A percentile compares a stretch with the other conserved stretches of the same genome.
Evolutionary conservation across 352 stramenopile genomes (phyloP).

Genomic region (Phytophthora colocasiae): DNA sequence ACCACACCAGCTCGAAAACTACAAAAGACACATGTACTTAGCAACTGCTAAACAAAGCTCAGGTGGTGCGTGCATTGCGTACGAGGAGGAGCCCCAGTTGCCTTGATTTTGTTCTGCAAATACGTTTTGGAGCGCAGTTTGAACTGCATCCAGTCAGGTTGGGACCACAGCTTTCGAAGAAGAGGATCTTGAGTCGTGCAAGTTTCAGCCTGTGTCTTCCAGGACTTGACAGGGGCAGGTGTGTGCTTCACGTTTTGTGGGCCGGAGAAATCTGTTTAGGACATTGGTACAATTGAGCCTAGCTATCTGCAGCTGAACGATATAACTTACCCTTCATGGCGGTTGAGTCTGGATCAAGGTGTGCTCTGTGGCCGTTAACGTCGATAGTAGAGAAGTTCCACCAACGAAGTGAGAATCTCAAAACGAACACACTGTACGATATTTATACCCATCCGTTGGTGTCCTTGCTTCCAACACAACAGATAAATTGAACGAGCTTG

Average conservation of each 20-base stretch:
- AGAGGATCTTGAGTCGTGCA: slow-evolving; percentile 47
- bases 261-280: slow-evolving; percentile 19
- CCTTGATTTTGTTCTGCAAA: slow-evolving; percentile 69
- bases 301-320: too few relatives aligned
- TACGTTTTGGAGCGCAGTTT: slow-evolving; percentile 80
- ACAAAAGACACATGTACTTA: not conserved
- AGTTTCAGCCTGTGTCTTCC: slow-evolving; percentile 49
- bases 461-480: too few relatives aligned
- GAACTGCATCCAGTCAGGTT: slow-evolving; percentile 69
- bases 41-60: not conserved
- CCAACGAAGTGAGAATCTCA: too few relatives aligned
- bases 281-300: not conserved
- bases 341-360: not conserved
- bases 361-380: too few relatives aligned
- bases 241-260: slow-evolving; percentile 24
- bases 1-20: slow-evolving; percentile 88
- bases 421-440: too few relatives aligned
- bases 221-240: slow-evolving; percentile 49
- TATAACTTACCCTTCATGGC: slow-evolving; percentile 25
- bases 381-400: too few relatives aligned
- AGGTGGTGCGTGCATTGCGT: slow-evolving; percentile 19
- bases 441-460: too few relatives aligned
- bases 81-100: slow-evolving; percentile 62
- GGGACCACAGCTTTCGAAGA: slow-evolving; percentile 74
- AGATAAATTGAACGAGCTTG: too few relatives aligned